These are phyloP conservation scores for Zasmidium cellare DNA, from an alignment of 2,329 filamentous ascomycete genomes.

Conservation along the genomic window DNA sequence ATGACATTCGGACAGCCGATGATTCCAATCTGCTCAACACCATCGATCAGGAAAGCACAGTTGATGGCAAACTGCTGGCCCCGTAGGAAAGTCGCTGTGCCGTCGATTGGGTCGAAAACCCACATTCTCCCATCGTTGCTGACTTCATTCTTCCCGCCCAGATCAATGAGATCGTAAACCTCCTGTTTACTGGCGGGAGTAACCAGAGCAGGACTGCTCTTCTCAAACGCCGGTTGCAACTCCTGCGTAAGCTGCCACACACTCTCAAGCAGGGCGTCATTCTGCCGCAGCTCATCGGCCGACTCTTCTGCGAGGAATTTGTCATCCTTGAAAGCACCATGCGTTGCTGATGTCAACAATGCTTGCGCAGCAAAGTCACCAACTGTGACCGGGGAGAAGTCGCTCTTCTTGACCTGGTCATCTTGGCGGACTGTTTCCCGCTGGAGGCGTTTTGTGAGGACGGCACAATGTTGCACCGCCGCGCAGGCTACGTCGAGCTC, in stretches of 20 bases:
- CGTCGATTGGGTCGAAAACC: slow-evolving; percentile 66
- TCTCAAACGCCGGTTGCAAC: slow-evolving; percentile 25
- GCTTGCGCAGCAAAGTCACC: slow-evolving; percentile 66
- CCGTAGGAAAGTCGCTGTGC: slow-evolving; percentile 61
- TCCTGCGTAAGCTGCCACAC: slow-evolving; percentile 57
- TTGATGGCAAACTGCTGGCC: slow-evolving; percentile 65
- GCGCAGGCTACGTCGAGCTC: slow-evolving; percentile 24
- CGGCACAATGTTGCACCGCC: slow-evolving; percentile 33
- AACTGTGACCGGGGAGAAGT: slow-evolving; percentile 62
- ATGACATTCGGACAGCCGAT: slow-evolving; percentile 64
- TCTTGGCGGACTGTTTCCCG: slow-evolving; percentile 48
- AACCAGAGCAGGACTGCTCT: slow-evolving; percentile 32
- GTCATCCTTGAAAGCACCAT: slow-evolving; percentile 55
- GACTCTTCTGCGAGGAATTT: slow-evolving; percentile 64
- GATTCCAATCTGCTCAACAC: slow-evolving; percentile 58
- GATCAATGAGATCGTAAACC: slow-evolving; percentile 63
- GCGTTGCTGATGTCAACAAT: slow-evolving; percentile 59
- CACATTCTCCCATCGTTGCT: slow-evolving; percentile 50
- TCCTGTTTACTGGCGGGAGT: slow-evolving; percentile 51
- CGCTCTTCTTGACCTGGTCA: slow-evolving; percentile 56
- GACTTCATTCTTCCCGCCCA: slow-evolving; percentile 49
- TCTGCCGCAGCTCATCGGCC: slow-evolving; percentile 52
- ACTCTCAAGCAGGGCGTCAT: slow-evolving; percentile 50
- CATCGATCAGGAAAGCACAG: slow-evolving; percentile 59
- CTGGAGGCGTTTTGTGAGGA: slow-evolving; percentile 57